Evolutionary conservation across 164 flowering plant genomes (phyloP).

Genomic region (Taxillus chinensis): DNA sequence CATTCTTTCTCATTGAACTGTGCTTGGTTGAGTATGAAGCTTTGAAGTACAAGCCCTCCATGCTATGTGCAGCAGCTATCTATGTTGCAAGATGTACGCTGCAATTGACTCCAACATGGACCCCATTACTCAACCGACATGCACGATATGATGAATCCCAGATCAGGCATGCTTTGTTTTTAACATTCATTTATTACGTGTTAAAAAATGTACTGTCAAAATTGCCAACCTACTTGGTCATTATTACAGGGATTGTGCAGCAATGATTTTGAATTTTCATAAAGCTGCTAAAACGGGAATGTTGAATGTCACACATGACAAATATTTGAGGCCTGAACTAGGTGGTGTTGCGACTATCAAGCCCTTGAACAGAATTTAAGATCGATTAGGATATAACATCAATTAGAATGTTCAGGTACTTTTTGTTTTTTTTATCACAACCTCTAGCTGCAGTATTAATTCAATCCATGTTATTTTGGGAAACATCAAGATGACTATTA

Average conservation of each 20-base stretch:
- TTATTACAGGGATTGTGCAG: conserved; percentile 48
- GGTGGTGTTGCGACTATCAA: conserved; percentile 47
- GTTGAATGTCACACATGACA: conserved; percentile 62
- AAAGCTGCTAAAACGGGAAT: conserved; percentile 34
- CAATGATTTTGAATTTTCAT: conserved; percentile 57
- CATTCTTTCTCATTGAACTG: conserved; percentile 76
- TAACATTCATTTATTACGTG: not conserved
- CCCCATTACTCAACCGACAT: conserved; percentile 55
- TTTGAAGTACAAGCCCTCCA: conserved; percentile 61
- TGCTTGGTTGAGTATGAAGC: conserved; percentile 73
- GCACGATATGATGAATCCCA: conserved; percentile 52
- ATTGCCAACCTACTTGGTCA: not conserved
- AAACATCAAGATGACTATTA: too few relatives aligned
- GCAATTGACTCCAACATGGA: conserved; percentile 57
- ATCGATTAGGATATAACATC: conserved; percentile 7
- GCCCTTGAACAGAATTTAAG: conserved; percentile 46
- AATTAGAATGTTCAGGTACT: too few relatives aligned
- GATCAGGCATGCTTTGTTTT: conserved; percentile 34
- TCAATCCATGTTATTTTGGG: too few relatives aligned
- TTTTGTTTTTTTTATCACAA: too few relatives aligned
- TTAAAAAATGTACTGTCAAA: not conserved
- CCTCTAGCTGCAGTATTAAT: too few relatives aligned
- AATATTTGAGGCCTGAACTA: conserved; percentile 31
- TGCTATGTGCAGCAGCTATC: conserved; percentile 81
- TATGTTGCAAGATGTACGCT: conserved; percentile 70